Evolutionary conservation across 1,139 yeast species (phyloP), one percentile per base, ranked within the genome.

Genomic region (Taiozyma sp.): DNA sequence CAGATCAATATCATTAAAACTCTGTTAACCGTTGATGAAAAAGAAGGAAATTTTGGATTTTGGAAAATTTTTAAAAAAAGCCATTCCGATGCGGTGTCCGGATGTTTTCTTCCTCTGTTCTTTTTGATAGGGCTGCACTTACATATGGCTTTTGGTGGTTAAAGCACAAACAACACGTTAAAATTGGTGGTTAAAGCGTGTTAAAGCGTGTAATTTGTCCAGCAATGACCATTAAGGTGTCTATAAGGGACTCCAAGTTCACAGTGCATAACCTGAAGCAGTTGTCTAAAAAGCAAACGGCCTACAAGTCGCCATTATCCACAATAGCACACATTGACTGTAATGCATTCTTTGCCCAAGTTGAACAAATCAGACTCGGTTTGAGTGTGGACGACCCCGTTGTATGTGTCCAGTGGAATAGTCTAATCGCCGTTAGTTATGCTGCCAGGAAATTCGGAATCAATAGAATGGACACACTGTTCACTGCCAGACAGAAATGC

Each of bases 281-380:
- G 43, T 68, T 87, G n/a, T 72, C 75, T 48, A 73, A 78, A 48
- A 70, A 72, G 1, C 55, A 64, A 4, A 68, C 64, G 22, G 71
- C 90, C 2, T 83, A 78, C 63, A 60, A 62, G 8, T 84, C 92
- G 59, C 91, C 93, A 2, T 69, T 93, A n/a, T 76, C 97, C 0
- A 87, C 87, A 16, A 79, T 93, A 45, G 92, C 87, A 4, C 95
- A 91, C 60, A 78, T 93, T 40, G 99, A 93, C 69, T 78, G 90
- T 58, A 96, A 93, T 70, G 97, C 98, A 14, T 93, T 92, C 68
- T 93, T 88, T 69, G 96, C 99, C 0, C 99, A 93, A 64, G 95
- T 87, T 39, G 98, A 93, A 62, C 95, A 87, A 61, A 73, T 88
- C 8, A 70, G 97, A 44, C 74, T 90, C 27, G 84, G 84, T 0